phyloP scores from a whole-genome alignment of 2,329 filamentous ascomycete genomes.

The Neopestalotiopsis sp. region DNA sequence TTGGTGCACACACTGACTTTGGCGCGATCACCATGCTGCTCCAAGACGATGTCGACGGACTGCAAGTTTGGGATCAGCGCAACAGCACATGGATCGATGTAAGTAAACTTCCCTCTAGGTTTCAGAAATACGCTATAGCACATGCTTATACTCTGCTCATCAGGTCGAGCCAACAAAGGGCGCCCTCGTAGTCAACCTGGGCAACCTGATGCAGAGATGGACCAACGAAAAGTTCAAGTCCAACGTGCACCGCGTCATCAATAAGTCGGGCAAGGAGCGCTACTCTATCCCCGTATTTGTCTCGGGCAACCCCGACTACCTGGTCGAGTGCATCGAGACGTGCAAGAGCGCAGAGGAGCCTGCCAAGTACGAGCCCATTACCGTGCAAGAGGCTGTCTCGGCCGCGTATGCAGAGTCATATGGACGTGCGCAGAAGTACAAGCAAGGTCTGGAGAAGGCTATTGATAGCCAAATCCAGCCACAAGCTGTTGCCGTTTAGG shows the following conservation, averaged over 20 bases:
- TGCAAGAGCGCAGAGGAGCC: conserved; percentile 30
- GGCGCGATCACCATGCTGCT: conserved; percentile 34
- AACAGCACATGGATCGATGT: conserved; percentile 41
- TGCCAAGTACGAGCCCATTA: conserved; percentile 38
- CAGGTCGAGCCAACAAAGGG: conserved; percentile 38
- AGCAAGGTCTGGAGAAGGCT: conserved; percentile 34
- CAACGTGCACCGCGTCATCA: conserved; percentile 61
- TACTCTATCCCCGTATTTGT: conserved; percentile 65
- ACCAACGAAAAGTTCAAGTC: conserved; percentile 51
- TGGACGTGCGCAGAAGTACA: conserved; percentile 35
- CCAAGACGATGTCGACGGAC: conserved; percentile 29
- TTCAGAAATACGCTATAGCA: not conserved
- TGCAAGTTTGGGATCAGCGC: conserved; percentile 29
- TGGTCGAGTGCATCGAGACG: conserved; percentile 40
- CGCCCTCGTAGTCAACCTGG: conserved; percentile 44
- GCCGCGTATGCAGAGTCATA: conserved; percentile 41
- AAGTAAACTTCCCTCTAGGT: conserved; percentile 16
- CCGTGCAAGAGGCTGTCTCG: conserved; percentile 39
- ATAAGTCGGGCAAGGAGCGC: conserved; percentile 53
- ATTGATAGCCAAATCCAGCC: conserved; percentile 15
- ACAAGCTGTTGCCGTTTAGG: not conserved
- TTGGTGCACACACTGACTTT: conserved; percentile 32
- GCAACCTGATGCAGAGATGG: conserved; percentile 42
- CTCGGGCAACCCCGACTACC: conserved; percentile 55
- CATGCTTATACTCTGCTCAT: conserved; percentile 20